Base-by-base conservation (phyloP, 805 yeast genomes). In the Brettanomyces custersianus region DNA sequence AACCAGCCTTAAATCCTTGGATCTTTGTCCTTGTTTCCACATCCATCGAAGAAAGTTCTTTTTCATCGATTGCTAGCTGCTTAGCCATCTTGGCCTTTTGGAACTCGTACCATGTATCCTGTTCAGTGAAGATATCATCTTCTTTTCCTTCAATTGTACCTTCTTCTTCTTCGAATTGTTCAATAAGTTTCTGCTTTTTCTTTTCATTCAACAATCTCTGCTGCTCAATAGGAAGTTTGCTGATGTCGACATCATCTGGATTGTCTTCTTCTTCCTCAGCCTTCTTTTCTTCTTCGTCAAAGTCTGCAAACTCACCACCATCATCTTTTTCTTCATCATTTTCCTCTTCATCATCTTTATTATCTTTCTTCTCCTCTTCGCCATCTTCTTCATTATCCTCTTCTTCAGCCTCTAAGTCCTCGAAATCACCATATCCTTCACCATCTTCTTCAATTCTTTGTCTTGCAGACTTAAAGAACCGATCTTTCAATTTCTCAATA, bases 31-130 rank as follows among this genome's bases (percentile, higher is more conserved):
- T 71, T 16, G 83, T 75, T n/a, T 70, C 82, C 10, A 63, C 66
- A 40, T 86, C 94, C 79, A 92, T 70, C 29, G 71, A 68, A 15
- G 75, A 80, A 38, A 74, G 68, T 55, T 80, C 88, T 8, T 84
- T 74, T 56, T 85, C 83, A 59, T 92, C 94, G 61, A 94, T 87
- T 42, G 90, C 97, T 43, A 84, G 64, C 62, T 92, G 98, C 57
- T 92, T 90, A 39, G 95, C 87, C 77, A 94, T 88, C 52, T 88
- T 90, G 41, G 95, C 94, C 65, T 92, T 92, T 59, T 92, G 96
- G 58, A 82, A 76, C 56, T 90, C 97, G 56, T 90, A 92, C 98
- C 98, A 92, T 0, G 96, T 87, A 49, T 90, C 96, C 38, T 85
- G 86, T 52, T 83, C 94, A 38, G 74, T 80, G 30, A 55, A 55